Evolutionary conservation across 257 asterid species (phyloP).

Genomic region (Anisodus acutangulus): DNA sequence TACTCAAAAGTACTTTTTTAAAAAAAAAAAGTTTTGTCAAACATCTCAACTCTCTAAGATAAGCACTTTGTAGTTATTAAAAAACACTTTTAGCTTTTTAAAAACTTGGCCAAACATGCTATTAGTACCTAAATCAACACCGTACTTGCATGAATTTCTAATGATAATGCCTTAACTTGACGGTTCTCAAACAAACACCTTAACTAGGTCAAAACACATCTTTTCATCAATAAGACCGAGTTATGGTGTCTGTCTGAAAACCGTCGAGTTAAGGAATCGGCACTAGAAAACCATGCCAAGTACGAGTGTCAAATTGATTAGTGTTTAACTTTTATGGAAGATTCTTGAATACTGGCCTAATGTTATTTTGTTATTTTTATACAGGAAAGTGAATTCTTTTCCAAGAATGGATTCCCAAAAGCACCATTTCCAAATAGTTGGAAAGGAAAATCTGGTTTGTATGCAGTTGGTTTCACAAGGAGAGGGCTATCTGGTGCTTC

Average conservation of each 20-base stretch:
- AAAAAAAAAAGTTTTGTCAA: too few relatives aligned
- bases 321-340: neutral
- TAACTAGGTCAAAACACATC: neutral
- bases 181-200: neutral
- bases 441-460: conserved; percentile 34
- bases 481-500: conserved; percentile 41
- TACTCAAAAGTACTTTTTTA: too few relatives aligned
- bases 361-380: neutral
- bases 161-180: neutral
- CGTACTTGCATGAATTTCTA: neutral
- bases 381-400: conserved; percentile 38
- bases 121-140: neutral
- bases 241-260: neutral
- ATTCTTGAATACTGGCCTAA: neutral
- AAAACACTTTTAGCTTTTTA: too few relatives aligned
- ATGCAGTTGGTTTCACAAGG: conserved; percentile 37
- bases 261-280: neutral
- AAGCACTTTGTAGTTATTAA: too few relatives aligned
- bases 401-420: conserved; percentile 35
- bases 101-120: too few relatives aligned
- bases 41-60: too few relatives aligned
- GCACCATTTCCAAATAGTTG: conserved; percentile 30
- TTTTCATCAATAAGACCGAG: neutral
- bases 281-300: too few relatives aligned
- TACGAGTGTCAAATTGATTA: neutral